Conservation (phyloP, 495 filamentous ascomycete genomes). For the Tuber melanosporum region DNA sequence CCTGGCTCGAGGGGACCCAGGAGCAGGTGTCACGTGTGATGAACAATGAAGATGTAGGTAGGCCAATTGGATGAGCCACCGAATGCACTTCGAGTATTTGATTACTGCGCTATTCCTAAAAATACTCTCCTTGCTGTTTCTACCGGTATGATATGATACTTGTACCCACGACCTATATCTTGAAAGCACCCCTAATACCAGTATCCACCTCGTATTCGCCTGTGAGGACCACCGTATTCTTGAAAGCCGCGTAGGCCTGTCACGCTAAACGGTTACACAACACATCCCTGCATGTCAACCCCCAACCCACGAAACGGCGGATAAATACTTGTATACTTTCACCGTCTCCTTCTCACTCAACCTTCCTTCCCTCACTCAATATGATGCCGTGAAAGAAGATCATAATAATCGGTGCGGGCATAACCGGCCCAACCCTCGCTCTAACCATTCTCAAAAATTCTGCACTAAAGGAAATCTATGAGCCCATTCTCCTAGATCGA, state of each 20-base stretch:
- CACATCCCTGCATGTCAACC: neutral
- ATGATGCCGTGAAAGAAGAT: neutral
- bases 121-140: neutral
- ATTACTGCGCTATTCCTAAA: neutral
- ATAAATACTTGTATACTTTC: neutral
- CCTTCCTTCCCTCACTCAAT: neutral
- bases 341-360: too few relatives aligned
- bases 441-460: constrained; percentile 29
- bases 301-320: neutral
- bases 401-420: constrained; percentile 25
- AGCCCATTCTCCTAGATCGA: constrained; percentile 27
- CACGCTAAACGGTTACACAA: neutral
- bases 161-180: too few relatives aligned
- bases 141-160: too few relatives aligned
- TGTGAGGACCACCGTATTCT: too few relatives aligned
- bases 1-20: neutral
- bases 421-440: constrained; percentile 27
- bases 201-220: neutral
- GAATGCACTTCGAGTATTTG: neutral
- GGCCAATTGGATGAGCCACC: neutral
- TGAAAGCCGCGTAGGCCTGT: neutral
- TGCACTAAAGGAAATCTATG: constrained; percentile 9
- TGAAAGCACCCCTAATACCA: too few relatives aligned
- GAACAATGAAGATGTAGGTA: neutral
- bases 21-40: neutral